These are phyloP conservation scores for Camillea tinctor DNA, from an alignment of 2,329 filamentous ascomycete species.

Conservation along the genomic window DNA sequence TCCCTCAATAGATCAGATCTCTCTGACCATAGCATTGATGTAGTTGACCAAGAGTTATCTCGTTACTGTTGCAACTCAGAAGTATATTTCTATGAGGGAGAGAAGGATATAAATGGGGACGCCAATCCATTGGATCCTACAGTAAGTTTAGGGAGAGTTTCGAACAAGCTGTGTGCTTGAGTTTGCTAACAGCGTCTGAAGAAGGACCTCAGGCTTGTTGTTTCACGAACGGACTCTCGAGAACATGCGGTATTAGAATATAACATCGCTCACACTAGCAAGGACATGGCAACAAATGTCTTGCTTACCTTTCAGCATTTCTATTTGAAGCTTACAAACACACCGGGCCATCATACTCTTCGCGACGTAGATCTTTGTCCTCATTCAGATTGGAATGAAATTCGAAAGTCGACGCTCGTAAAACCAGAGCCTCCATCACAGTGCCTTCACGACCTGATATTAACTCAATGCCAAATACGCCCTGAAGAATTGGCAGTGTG, in stretches of 20 bases:
- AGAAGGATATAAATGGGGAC: neutral
- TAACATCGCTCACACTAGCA: slow-evolving; percentile 13
- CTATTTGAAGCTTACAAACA: slow-evolving; percentile 9
- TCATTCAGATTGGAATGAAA: neutral
- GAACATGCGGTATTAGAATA: slow-evolving; percentile 11
- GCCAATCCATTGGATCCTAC: neutral
- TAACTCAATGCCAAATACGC: neutral
- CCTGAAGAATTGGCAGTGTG: neutral
- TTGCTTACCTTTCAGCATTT: slow-evolving; percentile 16
- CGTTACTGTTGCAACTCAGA: slow-evolving; percentile 16
- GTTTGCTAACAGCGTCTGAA: neutral
- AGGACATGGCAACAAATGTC: slow-evolving; percentile 16
- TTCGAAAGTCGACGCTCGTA: neutral
- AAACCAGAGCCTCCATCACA: neutral
- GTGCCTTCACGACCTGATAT: neutral
- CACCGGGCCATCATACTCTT: slow-evolving; percentile 6
- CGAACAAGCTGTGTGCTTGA: neutral
- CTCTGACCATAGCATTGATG: slow-evolving; percentile 9
- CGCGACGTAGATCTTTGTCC: slow-evolving; percentile 13
- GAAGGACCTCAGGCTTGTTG: slow-evolving; percentile 11
- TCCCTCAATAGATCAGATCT: slow-evolving; percentile 1
- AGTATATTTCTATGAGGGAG: slow-evolving; percentile 6
- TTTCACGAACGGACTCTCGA: slow-evolving; percentile 1
- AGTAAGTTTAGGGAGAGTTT: slow-evolving; percentile 1
- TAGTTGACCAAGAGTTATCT: slow-evolving; percentile 12